A percentile compares a stretch with the other conserved stretches of the same genome.
These are phyloP conservation scores for Kwoniella bestiolae DNA, from an alignment of 768 basidiomycete species.

Conservation along the genomic window DNA sequence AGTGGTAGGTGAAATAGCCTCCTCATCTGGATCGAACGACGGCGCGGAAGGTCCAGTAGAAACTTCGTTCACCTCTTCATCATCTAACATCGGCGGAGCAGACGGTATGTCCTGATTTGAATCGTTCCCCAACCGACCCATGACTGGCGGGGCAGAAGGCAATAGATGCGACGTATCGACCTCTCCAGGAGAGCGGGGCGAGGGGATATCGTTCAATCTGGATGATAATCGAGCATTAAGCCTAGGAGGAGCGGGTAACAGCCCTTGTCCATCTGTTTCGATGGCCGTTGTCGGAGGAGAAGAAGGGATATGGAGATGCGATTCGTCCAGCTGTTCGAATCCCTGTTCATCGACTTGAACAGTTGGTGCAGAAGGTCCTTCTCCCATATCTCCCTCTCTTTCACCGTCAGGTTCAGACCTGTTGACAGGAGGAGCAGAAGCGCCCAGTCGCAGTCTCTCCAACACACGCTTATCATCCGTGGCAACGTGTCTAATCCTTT, in stretches of 20 bases:
- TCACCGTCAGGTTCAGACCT: not conserved
- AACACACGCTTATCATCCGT: conserved; percentile 56
- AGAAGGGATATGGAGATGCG: conserved; percentile 11
- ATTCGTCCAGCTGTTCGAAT: conserved; percentile 43
- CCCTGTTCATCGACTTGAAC: conserved; percentile 54
- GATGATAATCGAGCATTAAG: conserved; percentile 20
- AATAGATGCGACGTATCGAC: conserved; percentile 10
- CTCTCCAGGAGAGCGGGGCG: not conserved
- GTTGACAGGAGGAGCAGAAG: conserved; percentile 39
- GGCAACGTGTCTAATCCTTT: conserved; percentile 46
- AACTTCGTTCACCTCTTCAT: conserved; percentile 15
- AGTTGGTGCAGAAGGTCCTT: conserved; percentile 41
- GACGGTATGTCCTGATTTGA: conserved; percentile 17
- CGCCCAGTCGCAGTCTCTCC: conserved; percentile 49
- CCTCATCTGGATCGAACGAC: conserved; percentile 15
- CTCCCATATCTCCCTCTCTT: not conserved
- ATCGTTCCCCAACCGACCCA: not conserved
- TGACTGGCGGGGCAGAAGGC: conserved; percentile 15
- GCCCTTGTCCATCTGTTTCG: not conserved
- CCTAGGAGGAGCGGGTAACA: conserved; percentile 24
- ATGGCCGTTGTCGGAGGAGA: not conserved
- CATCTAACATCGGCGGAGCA: conserved; percentile 40
- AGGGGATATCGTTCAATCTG: not conserved
- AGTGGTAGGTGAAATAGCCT: not conserved
- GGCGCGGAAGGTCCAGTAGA: conserved; percentile 9